These are phyloP conservation scores for Leishmania martiniquensis DNA, from an alignment of 208 protist genomes.

Conservation along the genomic window DNA sequence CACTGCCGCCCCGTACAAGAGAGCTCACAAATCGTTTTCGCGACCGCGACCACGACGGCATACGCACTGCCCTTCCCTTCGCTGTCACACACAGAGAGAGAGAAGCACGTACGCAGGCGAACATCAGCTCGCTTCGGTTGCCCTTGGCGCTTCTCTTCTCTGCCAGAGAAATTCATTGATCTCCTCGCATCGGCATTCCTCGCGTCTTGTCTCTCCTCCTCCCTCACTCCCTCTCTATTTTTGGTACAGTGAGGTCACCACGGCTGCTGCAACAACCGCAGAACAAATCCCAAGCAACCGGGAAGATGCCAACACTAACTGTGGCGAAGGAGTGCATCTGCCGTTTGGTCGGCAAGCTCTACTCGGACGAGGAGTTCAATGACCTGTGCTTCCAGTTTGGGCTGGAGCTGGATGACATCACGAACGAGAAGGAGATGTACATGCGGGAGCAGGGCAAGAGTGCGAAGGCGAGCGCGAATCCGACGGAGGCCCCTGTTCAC, in stretches of 20 bases:
- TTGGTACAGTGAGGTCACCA: no score
- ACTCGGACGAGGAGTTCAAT: conserved; percentile 95
- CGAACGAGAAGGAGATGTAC: conserved; percentile 95
- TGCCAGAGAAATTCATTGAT: neutral
- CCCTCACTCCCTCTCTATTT: no score
- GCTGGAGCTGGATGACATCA: conserved; percentile 99
- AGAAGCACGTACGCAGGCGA: neutral
- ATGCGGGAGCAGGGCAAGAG: conserved; percentile 83
- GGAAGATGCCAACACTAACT: conserved; percentile 86
- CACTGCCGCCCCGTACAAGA: no score
- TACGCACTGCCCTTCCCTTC: neutral
- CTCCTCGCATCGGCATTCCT: neutral
- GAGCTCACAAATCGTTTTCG: no score
- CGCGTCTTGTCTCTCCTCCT: no score
- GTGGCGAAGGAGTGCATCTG: conserved; percentile 81
- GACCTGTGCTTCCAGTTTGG: conserved; percentile 98
- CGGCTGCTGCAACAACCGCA: no score
- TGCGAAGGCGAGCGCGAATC: conserved; percentile 15
- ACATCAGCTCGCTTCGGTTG: neutral
- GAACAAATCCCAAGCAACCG: conserved; percentile 1
- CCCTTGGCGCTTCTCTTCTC: neutral
- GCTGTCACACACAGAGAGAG: neutral
- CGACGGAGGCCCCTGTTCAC: conserved; percentile 45
- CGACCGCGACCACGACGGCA: neutral
- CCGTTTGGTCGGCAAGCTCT: conserved; percentile 72